Conservation (phyloP, 768 basidiomycete genomes). For the Crepidotus variabilis region DNA sequence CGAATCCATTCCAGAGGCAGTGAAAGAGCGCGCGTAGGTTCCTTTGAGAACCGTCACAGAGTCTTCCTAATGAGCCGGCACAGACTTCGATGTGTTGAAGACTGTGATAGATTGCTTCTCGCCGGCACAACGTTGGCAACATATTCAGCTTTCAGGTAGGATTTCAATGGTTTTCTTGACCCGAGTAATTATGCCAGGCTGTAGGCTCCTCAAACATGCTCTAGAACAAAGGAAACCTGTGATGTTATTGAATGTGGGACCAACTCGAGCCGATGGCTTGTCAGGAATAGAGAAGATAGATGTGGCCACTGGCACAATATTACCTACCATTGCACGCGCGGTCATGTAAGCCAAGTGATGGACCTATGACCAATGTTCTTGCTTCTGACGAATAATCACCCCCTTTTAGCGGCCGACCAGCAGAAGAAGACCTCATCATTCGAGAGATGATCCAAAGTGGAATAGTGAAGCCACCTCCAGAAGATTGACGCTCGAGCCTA, state of each 20-base stretch:
- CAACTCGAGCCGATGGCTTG: slow-evolving; percentile 76
- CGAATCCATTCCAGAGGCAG: slow-evolving; percentile 68
- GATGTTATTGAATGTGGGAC: slow-evolving; percentile 82
- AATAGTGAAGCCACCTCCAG: slow-evolving; percentile 45
- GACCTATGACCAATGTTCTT: background rate
- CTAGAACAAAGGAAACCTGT: slow-evolving; percentile 72
- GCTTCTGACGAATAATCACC: slow-evolving; percentile 4
- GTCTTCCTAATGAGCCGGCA: background rate
- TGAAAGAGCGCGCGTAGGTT: slow-evolving; percentile 72
- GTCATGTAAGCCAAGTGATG: slow-evolving; percentile 50
- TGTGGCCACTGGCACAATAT: slow-evolving; percentile 65
- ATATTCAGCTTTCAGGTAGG: slow-evolving; percentile 85
- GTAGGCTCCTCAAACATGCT: slow-evolving; percentile 77
- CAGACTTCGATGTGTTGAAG: slow-evolving; percentile 58
- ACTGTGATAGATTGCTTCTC: slow-evolving; percentile 66
- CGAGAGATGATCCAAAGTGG: slow-evolving; percentile 55
- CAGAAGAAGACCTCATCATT: slow-evolving; percentile 41
- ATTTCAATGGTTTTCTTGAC: background rate
- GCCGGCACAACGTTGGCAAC: slow-evolving; percentile 92
- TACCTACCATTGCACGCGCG: slow-evolving; percentile 58
- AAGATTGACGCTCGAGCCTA: slow-evolving; percentile 20
- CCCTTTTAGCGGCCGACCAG: slow-evolving; percentile 40
- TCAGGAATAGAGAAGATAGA: slow-evolving; percentile 77
- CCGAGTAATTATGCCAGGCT: slow-evolving; percentile 2
- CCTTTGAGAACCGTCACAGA: background rate